Percentiles rank a stretch among this genome's conserved stretches.
Evolutionary conservation across 2,329 filamentous ascomycete genomes (phyloP).

Genomic region (Colletotrichum incanum): DNA sequence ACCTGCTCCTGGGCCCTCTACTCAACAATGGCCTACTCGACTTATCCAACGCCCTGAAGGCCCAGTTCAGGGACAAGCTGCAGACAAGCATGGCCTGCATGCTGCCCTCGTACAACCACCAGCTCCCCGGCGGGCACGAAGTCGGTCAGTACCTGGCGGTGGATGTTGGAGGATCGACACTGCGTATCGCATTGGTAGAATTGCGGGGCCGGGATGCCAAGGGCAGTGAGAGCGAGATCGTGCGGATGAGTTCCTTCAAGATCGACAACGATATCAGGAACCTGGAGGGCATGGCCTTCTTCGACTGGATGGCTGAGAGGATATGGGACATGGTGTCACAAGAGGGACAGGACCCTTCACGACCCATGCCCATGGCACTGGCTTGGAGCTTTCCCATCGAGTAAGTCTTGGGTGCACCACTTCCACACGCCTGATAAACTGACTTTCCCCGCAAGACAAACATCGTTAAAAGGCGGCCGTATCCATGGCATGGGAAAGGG

Average conservation of each 20-base stretch:
- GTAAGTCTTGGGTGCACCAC: conserved; percentile 61
- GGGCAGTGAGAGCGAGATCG: conserved; percentile 64
- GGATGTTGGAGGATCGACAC: conserved; percentile 79
- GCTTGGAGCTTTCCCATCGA: conserved; percentile 81
- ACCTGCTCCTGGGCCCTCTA: conserved; percentile 65
- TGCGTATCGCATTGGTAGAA: conserved; percentile 76
- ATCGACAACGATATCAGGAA: conserved; percentile 71
- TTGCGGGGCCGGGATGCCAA: conserved; percentile 62
- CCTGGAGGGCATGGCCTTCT: conserved; percentile 73
- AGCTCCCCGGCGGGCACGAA: conserved; percentile 74
- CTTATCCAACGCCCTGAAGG: conserved; percentile 67
- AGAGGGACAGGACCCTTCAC: conserved; percentile 54
- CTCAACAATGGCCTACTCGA: conserved; percentile 60
- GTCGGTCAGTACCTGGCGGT: conserved; percentile 73
- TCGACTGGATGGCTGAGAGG: conserved; percentile 77
- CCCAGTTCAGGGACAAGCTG: conserved; percentile 69
- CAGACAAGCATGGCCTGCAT: conserved; percentile 70
- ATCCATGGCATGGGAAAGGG: conserved; percentile 77
- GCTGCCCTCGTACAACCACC: conserved; percentile 77
- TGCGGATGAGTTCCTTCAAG: conserved; percentile 69
- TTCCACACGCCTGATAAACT: background rate
- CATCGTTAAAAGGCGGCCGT: conserved; percentile 72
- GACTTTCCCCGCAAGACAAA: conserved; percentile 67
- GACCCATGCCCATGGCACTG: conserved; percentile 71
- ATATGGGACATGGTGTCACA: conserved; percentile 70